Evolutionary conservation across 441 rosid species (phyloP).

Genomic region (Pelargonium cotyledonis): DNA sequence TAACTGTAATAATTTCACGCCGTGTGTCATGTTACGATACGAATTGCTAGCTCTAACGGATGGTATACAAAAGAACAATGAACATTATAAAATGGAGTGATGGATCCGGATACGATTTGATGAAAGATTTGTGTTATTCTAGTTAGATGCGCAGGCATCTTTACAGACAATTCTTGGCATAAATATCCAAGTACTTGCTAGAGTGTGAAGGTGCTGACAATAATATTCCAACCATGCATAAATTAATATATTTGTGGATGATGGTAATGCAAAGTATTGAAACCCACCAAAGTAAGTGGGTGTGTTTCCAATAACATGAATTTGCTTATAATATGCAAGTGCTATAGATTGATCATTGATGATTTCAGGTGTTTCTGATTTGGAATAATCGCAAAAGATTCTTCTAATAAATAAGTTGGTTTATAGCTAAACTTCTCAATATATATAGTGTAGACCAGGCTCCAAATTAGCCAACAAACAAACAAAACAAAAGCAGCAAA

Average conservation of each 20-base stretch:
- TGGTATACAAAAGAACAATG: too few species aligned
- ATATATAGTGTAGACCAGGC: neutral
- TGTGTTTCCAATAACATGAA: constrained; percentile 14
- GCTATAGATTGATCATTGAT: neutral
- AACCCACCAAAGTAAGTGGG: constrained; percentile 19
- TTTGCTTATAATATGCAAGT: neutral
- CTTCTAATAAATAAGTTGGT: neutral
- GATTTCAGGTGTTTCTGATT: neutral
- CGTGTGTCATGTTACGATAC: too few species aligned
- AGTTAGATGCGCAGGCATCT: constrained; percentile 21
- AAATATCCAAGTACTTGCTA: constrained; percentile 6
- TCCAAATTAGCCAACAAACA: neutral
- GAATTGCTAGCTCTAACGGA: too few species aligned
- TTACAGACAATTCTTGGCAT: constrained; percentile 11
- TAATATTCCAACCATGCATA: neutral
- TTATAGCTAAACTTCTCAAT: neutral
- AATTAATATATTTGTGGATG: neutral
- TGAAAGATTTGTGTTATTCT: neutral
- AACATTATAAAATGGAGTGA: neutral
- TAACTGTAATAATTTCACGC: too few species aligned
- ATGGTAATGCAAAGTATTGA: constrained; percentile 6
- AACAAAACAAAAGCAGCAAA: neutral
- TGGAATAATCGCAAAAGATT: neutral
- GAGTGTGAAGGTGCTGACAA: constrained; percentile 19
- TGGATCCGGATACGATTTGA: neutral